phyloP scores from a whole-genome alignment of 202 grass and related monocot species.

The Schoenoplectus triqueter region DNA sequence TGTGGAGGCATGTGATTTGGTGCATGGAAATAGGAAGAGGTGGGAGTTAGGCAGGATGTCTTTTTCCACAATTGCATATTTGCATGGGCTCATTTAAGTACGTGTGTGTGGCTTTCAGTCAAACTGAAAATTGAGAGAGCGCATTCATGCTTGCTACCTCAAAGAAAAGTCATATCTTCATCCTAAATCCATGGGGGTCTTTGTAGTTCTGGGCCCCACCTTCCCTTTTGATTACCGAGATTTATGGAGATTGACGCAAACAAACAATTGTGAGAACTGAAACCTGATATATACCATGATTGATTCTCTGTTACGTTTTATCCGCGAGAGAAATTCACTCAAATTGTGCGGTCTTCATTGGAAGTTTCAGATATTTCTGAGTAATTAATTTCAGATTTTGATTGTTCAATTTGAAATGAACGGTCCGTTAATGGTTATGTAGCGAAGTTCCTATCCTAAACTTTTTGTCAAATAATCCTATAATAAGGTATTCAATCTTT shows the following conservation, averaged over 20 bases:
- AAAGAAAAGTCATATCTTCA: background rate
- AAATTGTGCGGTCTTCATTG: background rate
- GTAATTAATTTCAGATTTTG: background rate
- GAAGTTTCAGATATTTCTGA: background rate
- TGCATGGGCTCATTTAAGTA: background rate
- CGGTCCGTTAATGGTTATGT: background rate
- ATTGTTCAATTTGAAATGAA: background rate
- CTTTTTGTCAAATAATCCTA: background rate
- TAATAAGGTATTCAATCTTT: background rate
- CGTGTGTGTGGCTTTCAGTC: background rate
- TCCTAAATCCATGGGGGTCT: constrained; percentile 28
- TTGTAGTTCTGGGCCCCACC: constrained; percentile 11
- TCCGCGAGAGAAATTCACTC: background rate
- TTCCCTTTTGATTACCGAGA: constrained; percentile 29
- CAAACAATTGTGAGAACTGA: background rate
- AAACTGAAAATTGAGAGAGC: background rate
- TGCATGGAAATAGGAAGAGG: constrained; percentile 2
- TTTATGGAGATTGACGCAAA: constrained; percentile 23
- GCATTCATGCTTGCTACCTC: background rate
- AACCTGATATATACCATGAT: background rate
- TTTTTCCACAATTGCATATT: constrained; percentile 33
- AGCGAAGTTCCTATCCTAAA: background rate
- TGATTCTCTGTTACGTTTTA: background rate
- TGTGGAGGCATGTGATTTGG: constrained; percentile 27
- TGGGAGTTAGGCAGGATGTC: constrained; percentile 18